phyloP scores from a whole-genome alignment of 2,329 filamentous ascomycete species.

The Balansia obtecta region DNA sequence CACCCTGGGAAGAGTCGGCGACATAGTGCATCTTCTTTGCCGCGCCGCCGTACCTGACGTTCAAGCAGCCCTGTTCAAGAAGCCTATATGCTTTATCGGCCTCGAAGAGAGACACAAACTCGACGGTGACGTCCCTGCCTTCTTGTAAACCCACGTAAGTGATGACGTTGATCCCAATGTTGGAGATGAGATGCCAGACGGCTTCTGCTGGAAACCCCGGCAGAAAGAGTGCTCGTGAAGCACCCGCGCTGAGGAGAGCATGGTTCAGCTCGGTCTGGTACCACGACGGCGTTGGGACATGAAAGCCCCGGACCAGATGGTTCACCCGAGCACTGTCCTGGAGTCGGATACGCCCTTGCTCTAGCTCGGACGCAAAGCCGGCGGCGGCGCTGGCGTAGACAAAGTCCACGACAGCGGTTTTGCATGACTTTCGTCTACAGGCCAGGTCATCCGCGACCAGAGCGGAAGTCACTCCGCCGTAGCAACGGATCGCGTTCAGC shows the following conservation, averaged over 20 bases:
- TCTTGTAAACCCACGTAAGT: background rate
- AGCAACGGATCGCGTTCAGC: conserved; percentile 9
- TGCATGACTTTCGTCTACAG: background rate
- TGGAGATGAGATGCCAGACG: conserved; percentile 12
- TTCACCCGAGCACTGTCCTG: background rate
- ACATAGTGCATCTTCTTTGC: background rate
- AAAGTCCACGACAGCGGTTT: conserved; percentile 14
- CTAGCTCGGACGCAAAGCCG: background rate
- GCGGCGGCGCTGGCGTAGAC: background rate
- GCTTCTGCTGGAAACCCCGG: conserved; percentile 9
- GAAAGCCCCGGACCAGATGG: conserved; percentile 3
- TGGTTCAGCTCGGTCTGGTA: background rate
- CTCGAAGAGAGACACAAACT: conserved; percentile 10
- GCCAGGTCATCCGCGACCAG: conserved; percentile 1
- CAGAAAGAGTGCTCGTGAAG: conserved; percentile 9
- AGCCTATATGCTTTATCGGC: background rate
- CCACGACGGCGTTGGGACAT: conserved; percentile 9
- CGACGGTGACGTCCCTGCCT: conserved; percentile 7
- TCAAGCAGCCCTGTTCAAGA: background rate
- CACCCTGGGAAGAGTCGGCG: background rate
- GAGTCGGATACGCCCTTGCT: background rate
- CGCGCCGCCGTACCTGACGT: background rate
- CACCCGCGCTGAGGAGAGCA: background rate
- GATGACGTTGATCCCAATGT: conserved; percentile 7
- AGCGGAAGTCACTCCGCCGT: conserved; percentile 8